These are phyloP conservation scores for Babesia ovata DNA, from an alignment of 169 alveolate species.

Conservation along the genomic window DNA sequence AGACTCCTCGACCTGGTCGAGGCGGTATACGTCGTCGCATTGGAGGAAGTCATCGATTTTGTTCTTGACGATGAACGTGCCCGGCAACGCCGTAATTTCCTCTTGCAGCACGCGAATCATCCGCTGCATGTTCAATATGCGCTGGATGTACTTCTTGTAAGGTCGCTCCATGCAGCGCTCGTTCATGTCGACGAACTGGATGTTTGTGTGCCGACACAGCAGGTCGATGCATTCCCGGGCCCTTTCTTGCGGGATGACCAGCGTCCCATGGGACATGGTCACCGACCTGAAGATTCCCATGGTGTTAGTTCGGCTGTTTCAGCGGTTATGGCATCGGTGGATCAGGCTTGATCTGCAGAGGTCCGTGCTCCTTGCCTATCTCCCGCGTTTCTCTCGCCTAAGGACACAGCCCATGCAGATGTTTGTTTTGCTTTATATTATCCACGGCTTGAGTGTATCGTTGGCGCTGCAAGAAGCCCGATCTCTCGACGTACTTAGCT, in stretches of 20 bases:
- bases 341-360: not conserved
- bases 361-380: not conserved
- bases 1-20: constrained; percentile 87
- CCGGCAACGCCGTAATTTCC: constrained; percentile 81
- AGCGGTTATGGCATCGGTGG: not conserved
- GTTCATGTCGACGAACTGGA: constrained; percentile 88
- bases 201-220: constrained; percentile 83
- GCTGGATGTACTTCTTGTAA: constrained; percentile 87
- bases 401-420: not conserved
- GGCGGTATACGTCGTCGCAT: constrained; percentile 78
- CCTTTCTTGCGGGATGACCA: constrained; percentile 89
- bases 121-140: constrained; percentile 91
- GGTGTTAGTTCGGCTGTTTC: not conserved
- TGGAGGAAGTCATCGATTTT: constrained; percentile 81
- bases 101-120: constrained; percentile 81
- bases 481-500: too few species aligned
- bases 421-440: not conserved
- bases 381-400: not conserved
- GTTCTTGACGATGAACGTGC: constrained; percentile 75
- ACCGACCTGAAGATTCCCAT: constrained; percentile 77
- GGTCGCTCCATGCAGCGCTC: constrained; percentile 85
- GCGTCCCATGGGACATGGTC: constrained; percentile 90
- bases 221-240: constrained; percentile 87
- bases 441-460: not conserved
- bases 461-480: not conserved